Base-by-base conservation (phyloP, 225 moss, liverwort and hornwort species). In the Pseudisothecium myosuroides region DNA sequence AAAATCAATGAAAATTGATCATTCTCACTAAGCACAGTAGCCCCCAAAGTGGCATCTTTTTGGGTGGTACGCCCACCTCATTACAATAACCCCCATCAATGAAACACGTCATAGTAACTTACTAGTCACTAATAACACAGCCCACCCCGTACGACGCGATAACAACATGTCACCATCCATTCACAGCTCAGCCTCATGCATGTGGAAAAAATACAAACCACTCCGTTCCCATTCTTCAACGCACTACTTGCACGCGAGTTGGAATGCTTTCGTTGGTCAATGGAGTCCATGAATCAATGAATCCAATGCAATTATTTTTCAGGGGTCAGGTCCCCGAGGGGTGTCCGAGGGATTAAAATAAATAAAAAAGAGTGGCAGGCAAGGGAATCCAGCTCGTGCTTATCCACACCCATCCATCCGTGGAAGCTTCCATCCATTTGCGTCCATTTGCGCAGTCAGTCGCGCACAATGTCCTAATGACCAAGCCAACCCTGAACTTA, bases 241-340 rank as follows among this genome's bases (percentile, higher is more conserved):
- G 3, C 15, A 15, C 4, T 14, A 3, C n/a, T n/a, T n/a, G 15
- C 50, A 54, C 17, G 12, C 11, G 2, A 20, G 32, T 34, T 76
- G 34, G 76, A 50, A 20, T 3, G 5, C 22, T 21, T 34, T 14
- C 1, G 8, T 22, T 14, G 36, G 76, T 52, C 76, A 76, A 34
- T 9, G 36, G 7, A 32, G 49, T 8, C 36, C 52, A 52, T 6
- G 22, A 52, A 76, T 34, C 22, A 34, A 76, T 34, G 34, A 34
- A 76, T 36, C 76, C 76, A 34, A 76, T 20, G 52, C 52, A 73
- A 76, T 76, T 54, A 77, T 52, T 54, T 77, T 34, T 12, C 0
- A 0, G 9, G 45, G 52, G 36, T 36, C 34, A 50, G 76, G 17
- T 0, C 12, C 22, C 17, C 9, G 9, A 6, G 8, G 0, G 8